These are phyloP conservation scores for Chimonanthus salicifolius DNA, from an alignment of 164 flowering plant genomes.

Conservation along the genomic window DNA sequence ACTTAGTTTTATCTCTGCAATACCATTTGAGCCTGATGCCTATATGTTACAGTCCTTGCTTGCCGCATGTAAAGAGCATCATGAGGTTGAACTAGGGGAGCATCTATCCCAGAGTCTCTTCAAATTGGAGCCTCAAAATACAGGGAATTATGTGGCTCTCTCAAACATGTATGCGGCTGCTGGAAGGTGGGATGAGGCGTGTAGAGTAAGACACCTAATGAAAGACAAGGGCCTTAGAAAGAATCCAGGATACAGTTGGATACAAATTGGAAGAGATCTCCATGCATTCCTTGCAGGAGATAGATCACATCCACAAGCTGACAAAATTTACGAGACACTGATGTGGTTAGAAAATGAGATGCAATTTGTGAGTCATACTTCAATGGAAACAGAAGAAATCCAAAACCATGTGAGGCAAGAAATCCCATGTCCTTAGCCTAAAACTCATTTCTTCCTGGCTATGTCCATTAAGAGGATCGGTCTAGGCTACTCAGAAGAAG, in stretches of 20 bases:
- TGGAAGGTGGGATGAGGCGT: conserved; percentile 45
- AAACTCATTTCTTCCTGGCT: not conserved
- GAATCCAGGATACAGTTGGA: conserved; percentile 64
- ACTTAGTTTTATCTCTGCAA: conserved; percentile 23
- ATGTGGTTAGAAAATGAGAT: conserved; percentile 32
- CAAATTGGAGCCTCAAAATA: conserved; percentile 44
- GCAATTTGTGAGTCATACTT: conserved; percentile 10
- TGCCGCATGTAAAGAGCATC: conserved; percentile 35
- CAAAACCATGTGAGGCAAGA: not conserved
- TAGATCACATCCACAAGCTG: conserved; percentile 34
- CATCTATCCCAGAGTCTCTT: conserved; percentile 28
- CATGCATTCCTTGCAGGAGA: conserved; percentile 52
- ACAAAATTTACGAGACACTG: conserved; percentile 28
- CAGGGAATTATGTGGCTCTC: conserved; percentile 54
- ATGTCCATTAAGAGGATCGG: not conserved
- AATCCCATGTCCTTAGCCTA: not conserved
- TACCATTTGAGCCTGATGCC: conserved; percentile 52
- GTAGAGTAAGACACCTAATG: conserved; percentile 38
- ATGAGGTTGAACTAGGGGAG: conserved; percentile 37
- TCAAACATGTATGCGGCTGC: conserved; percentile 49
- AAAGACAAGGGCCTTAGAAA: conserved; percentile 43
- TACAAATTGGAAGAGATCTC: conserved; percentile 44
- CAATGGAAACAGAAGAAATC: not conserved
- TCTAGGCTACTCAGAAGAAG: not conserved
- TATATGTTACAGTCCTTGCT: conserved; percentile 44